Base-by-base conservation (phyloP, 176 grass and related monocot species). In the Tillandsia leiboldiana region DNA sequence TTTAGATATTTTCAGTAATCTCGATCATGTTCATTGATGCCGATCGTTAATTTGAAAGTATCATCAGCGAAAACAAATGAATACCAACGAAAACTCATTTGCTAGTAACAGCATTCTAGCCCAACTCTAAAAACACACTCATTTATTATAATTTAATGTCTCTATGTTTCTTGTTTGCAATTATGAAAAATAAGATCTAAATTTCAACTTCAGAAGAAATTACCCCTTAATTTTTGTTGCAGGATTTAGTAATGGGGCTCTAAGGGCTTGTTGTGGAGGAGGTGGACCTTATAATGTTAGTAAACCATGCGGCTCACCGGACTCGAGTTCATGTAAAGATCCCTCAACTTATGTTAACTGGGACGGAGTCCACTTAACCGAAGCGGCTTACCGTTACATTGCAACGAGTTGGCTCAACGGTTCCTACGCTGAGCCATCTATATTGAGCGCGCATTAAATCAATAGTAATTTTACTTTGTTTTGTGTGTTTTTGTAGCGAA, bases 351-450 rank as follows among this genome's bases (percentile, higher is more conserved):
- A 82, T 50, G 72, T 91, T 52, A 96, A 84, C 77, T 96, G 88
- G 92, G 92, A 96, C 63, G 92, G 92, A 48, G 70, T 91, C 71
- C 92, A 91, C 78, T 89, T 96, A 61, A 91, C 92, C 0, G 88
- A 96, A 78, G 83, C 85, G 29, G 79, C 92, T 58, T 91, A 96
- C 65, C 82, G 72, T 18, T 81, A 86, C 77, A 87, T 96, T 77
- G 77, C 88, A 53, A 77, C 84, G 77, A 74, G 80, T 48, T 91
- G 92, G 88, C 74, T 96, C 69, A 82, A 80, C 49, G 92, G 24
- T 24, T 24, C 24, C 24, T 24, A 24, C 24, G 24, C 24, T 24
- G 24, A 24, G 24, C 24, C 24, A 24, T 24, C 24, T 24, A 24
- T 24, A 24, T 51, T 70, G 49, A 61, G n/a, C 4, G 4, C 2